Percentiles rank a stretch among this genome's conserved stretches.
Evolutionary conservation across 371 early-diverging fungal species (phyloP).

Genomic region (Mucor lusitanicus): DNA sequence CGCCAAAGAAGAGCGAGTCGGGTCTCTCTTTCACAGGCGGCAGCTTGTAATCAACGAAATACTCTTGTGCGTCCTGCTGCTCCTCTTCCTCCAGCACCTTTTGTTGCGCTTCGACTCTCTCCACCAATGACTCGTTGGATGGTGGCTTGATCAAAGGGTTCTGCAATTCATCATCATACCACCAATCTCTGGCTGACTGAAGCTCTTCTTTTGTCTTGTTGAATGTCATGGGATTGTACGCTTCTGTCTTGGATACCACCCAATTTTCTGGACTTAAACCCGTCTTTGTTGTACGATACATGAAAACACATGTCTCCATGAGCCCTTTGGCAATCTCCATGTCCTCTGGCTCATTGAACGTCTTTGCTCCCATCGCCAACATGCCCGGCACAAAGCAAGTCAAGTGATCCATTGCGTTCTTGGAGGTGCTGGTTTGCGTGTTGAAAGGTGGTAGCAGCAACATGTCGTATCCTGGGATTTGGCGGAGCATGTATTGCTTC

Average conservation of each 20-base stretch:
- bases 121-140: neutral
- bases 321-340: constrained; percentile 47
- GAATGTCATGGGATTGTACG: constrained; percentile 36
- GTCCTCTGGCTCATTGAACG: constrained; percentile 45
- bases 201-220: constrained; percentile 24
- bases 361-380: constrained; percentile 59
- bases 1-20: constrained; percentile 14
- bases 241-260: constrained; percentile 21
- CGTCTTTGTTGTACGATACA: constrained; percentile 51
- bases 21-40: constrained; percentile 13
- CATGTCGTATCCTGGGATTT: constrained; percentile 44
- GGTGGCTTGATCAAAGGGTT: constrained; percentile 5
- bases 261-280: constrained; percentile 62
- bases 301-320: constrained; percentile 58
- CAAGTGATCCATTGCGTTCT: constrained; percentile 56
- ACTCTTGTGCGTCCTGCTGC: neutral
- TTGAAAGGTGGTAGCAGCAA: constrained; percentile 45
- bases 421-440: constrained; percentile 23
- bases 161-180: constrained; percentile 20
- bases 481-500: constrained; percentile 52
- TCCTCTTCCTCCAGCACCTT: neutral
- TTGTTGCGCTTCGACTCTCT: neutral
- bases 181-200: constrained; percentile 28
- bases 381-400: constrained; percentile 73
- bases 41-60: constrained; percentile 16